A percentile compares a stretch with the other conserved stretches of the same genome.
Evolutionary conservation across 371 early-diverging fungal genomes (phyloP).

Genomic region (Lichtheimia ramosa): DNA sequence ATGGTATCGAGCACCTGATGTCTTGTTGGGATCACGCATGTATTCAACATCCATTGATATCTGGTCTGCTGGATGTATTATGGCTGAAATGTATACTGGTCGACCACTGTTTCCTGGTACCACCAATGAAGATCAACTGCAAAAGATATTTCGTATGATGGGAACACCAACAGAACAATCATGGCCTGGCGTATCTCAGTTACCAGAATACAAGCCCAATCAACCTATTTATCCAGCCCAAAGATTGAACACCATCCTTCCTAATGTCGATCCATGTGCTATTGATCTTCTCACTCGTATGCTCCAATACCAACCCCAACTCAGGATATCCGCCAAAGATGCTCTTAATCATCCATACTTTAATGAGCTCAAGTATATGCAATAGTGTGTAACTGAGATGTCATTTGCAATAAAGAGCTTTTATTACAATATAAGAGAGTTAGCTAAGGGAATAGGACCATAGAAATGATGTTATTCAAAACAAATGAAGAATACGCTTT

Average conservation of each 20-base stretch:
- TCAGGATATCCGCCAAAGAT: slow-evolving; percentile 81
- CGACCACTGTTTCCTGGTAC: slow-evolving; percentile 95
- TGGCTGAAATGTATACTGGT: slow-evolving; percentile 94
- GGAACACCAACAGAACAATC: slow-evolving; percentile 89
- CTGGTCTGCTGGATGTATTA: slow-evolving; percentile 99
- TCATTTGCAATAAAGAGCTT: no score
- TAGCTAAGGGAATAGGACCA: no score
- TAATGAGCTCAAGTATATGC: slow-evolving; percentile 52
- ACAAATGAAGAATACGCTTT: background rate
- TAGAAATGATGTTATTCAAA: slow-evolving; percentile 5
- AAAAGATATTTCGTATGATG: slow-evolving; percentile 84
- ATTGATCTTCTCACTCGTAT: slow-evolving; percentile 76
- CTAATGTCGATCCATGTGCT: slow-evolving; percentile 76
- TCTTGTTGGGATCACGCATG: slow-evolving; percentile 91
- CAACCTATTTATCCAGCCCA: slow-evolving; percentile 74
- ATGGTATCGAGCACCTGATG: slow-evolving; percentile 97
- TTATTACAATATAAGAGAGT: no score
- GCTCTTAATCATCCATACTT: slow-evolving; percentile 85
- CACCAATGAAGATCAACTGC: slow-evolving; percentile 88
- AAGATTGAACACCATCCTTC: slow-evolving; percentile 64
- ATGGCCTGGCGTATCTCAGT: slow-evolving; percentile 85
- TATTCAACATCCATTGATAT: slow-evolving; percentile 98
- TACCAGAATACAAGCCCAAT: slow-evolving; percentile 85
- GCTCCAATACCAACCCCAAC: slow-evolving; percentile 82
- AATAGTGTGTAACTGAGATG: slow-evolving; percentile 10